Percentiles rank a stretch among this genome's conserved stretches.
phyloP scores from a whole-genome alignment of 306 rosid species.

The Vicia sativa region DNA sequence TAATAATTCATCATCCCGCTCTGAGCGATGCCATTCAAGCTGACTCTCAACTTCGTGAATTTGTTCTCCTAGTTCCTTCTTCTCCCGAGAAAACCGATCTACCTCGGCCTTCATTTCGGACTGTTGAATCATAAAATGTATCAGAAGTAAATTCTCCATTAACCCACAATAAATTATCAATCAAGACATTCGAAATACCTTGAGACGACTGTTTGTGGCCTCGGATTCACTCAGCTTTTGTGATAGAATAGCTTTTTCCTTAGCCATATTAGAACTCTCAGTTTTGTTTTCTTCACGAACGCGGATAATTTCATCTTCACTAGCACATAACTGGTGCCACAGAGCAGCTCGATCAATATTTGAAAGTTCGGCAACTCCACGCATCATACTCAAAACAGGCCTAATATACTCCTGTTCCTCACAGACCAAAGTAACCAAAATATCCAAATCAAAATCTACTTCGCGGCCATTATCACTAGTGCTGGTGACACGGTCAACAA shows the following conservation, averaged over 20 bases:
- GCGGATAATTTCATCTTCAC: slow-evolving; percentile 82
- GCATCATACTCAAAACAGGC: slow-evolving; percentile 89
- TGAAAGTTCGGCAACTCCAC: slow-evolving; percentile 92
- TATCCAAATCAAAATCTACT: slow-evolving; percentile 83
- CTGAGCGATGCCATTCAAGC: slow-evolving; percentile 98
- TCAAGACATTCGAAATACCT: slow-evolving; percentile 74
- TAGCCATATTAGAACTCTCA: slow-evolving; percentile 65
- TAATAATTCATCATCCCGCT: slow-evolving; percentile 81
- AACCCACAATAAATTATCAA: slow-evolving; percentile 53
- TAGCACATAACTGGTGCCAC: slow-evolving; percentile 95
- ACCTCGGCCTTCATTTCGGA: slow-evolving; percentile 86
- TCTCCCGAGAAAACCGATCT: slow-evolving; percentile 86
- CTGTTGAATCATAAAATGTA: slow-evolving; percentile 66
- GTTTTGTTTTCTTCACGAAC: slow-evolving; percentile 73
- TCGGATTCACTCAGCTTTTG: slow-evolving; percentile 90
- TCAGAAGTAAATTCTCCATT: slow-evolving; percentile 51
- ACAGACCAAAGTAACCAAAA: slow-evolving; percentile 76
- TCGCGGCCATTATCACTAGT: slow-evolving; percentile 65
- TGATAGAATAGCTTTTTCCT: slow-evolving; percentile 62
- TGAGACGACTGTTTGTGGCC: slow-evolving; percentile 69
- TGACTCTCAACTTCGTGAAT: slow-evolving; percentile 89
- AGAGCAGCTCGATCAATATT: slow-evolving; percentile 93
- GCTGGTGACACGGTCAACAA: slow-evolving; percentile 84
- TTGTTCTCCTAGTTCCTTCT: slow-evolving; percentile 82
- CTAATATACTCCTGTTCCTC: slow-evolving; percentile 85